These are phyloP conservation scores for Inga leiocalycina DNA, from an alignment of 306 rosid species.

Conservation along the genomic window DNA sequence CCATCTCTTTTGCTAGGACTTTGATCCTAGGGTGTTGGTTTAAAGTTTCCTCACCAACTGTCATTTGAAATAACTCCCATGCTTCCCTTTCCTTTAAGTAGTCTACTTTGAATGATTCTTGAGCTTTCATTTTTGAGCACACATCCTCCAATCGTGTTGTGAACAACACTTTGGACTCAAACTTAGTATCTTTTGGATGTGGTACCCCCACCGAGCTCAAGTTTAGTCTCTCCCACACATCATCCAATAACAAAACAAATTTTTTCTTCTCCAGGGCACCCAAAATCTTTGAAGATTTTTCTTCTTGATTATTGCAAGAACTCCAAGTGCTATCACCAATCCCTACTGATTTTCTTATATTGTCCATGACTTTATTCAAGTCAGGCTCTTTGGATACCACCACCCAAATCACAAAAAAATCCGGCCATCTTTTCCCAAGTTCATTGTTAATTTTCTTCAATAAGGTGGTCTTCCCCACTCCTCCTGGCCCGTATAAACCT, in stretches of 20 bases:
- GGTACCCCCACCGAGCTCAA: slow-evolving; percentile 23
- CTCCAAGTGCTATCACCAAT: slow-evolving; percentile 7
- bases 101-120: background rate
- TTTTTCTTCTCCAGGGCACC: background rate
- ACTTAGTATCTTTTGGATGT: background rate
- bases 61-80: background rate
- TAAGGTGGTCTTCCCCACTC: slow-evolving; percentile 28
- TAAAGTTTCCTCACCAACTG: slow-evolving; percentile 9
- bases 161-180: slow-evolving; percentile 18
- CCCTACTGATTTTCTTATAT: background rate
- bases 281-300: slow-evolving; percentile 13
- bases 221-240: slow-evolving; percentile 23
- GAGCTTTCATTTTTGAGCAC: slow-evolving; percentile 26
- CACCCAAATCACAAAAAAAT: too few relatives aligned
- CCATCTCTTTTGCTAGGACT: background rate
- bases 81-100: background rate
- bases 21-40: background rate
- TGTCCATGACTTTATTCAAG: too few relatives aligned
- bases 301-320: background rate
- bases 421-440: too few relatives aligned
- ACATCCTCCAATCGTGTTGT: slow-evolving; percentile 29
- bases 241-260: slow-evolving; percentile 35
- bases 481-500: slow-evolving; percentile 38
- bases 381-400: too few relatives aligned
- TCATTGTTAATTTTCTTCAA: background rate